Conservation (phyloP, 352 stramenopile species). For the Globisporangium paroecandrum region DNA sequence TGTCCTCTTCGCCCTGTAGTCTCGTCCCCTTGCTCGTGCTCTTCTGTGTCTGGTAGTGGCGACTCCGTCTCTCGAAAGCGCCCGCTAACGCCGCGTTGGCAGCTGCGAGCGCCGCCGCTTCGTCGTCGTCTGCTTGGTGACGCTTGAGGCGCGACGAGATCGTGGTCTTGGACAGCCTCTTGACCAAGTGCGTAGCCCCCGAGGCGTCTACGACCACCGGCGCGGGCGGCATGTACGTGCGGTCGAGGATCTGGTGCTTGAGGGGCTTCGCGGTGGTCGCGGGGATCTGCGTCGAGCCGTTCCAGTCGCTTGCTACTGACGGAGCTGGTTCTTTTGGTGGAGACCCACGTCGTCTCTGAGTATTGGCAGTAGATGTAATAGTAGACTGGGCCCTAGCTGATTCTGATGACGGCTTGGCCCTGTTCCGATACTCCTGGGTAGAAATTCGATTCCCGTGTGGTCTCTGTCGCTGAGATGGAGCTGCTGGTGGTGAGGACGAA, state of each 20-base stretch:
- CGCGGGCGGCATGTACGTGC: conserved; percentile 46
- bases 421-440: neutral
- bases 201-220: conserved; percentile 32
- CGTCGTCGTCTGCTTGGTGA: neutral
- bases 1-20: neutral
- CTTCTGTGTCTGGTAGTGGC: neutral
- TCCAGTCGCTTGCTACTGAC: conserved; percentile 31
- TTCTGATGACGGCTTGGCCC: neutral
- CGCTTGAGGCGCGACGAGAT: conserved; percentile 54
- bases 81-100: conserved; percentile 7
- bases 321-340: conserved; percentile 1
- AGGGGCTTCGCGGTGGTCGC: conserved; percentile 30
- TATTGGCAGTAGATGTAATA: neutral
- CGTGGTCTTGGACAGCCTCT: conserved; percentile 49
- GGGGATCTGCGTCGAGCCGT: conserved; percentile 49
- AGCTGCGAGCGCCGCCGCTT: conserved; percentile 16
- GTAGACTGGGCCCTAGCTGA: neutral
- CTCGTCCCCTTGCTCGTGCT: neutral
- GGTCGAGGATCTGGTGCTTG: conserved; percentile 56
- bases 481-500: neutral
- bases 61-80: conserved; percentile 10
- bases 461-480: neutral
- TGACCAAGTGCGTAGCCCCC: conserved; percentile 31
- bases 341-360: conserved; percentile 7
- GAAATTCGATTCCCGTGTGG: neutral